Evolutionary conservation across 345 rosid genomes (phyloP).

Genomic region (Luvunga scandens): DNA sequence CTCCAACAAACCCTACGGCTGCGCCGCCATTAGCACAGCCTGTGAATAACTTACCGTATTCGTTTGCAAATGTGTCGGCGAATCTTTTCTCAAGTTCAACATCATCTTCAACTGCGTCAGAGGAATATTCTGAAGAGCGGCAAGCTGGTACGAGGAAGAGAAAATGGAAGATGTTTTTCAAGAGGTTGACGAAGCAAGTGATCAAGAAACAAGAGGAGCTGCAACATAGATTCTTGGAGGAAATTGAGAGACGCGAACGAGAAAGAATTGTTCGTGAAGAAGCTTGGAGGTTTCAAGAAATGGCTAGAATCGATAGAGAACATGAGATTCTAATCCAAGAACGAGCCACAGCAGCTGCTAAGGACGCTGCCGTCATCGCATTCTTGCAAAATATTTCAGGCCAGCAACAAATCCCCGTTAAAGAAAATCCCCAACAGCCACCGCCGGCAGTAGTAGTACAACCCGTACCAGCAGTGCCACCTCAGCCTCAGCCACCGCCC

Average conservation of each 20-base stretch:
- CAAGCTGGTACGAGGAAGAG: slow-evolving; percentile 37
- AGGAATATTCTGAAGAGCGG: slow-evolving; percentile 35
- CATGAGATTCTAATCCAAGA: slow-evolving; percentile 44
- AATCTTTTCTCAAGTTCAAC: slow-evolving; percentile 57
- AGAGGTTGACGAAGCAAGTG: slow-evolving; percentile 43
- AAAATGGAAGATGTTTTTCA: slow-evolving; percentile 67
- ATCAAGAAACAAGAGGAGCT: slow-evolving; percentile 45
- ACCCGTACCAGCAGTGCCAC: not conserved
- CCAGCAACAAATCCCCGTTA: slow-evolving; percentile 24
- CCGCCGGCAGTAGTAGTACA: not conserved
- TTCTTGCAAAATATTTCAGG: slow-evolving; percentile 48
- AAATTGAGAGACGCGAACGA: slow-evolving; percentile 41
- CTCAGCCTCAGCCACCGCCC: slow-evolving; percentile 19
- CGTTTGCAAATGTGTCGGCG: slow-evolving; percentile 24
- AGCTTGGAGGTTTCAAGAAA: slow-evolving; percentile 48
- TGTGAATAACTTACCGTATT: slow-evolving; percentile 6
- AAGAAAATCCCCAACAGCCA: not conserved
- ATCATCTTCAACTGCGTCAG: slow-evolving; percentile 72
- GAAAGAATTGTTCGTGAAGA: slow-evolving; percentile 41
- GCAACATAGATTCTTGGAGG: slow-evolving; percentile 44
- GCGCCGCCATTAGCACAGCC: slow-evolving; percentile 10
- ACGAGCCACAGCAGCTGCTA: slow-evolving; percentile 35
- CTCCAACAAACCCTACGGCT: slow-evolving; percentile 20
- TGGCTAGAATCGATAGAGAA: slow-evolving; percentile 42
- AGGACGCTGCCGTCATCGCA: slow-evolving; percentile 46